A percentile compares a stretch with the other conserved stretches of the same genome.
Conservation (phyloP, 1,284 basidiomycete species). For the Microbotryum saponariae region DNA sequence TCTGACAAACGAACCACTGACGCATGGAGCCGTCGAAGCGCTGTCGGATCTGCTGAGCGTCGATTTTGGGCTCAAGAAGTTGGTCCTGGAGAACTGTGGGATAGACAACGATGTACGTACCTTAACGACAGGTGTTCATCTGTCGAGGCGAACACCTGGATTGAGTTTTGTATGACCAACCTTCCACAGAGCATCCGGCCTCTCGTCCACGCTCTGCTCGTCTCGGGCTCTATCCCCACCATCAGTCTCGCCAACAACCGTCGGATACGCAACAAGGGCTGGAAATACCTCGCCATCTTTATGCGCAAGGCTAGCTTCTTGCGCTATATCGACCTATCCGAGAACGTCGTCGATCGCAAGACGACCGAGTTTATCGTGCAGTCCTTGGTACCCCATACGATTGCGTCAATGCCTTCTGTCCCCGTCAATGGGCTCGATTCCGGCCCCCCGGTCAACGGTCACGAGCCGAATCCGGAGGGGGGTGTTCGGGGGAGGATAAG, state of each 20-base stretch:
- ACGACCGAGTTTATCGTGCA: conserved; percentile 71
- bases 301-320: conserved; percentile 63
- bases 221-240: conserved; percentile 71
- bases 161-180: background rate
- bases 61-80: conserved; percentile 77
- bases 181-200: conserved; percentile 67
- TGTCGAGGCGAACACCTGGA: background rate
- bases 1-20: conserved; percentile 67
- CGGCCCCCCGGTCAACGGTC: background rate
- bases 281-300: conserved; percentile 73
- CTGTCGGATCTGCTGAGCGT: conserved; percentile 80
- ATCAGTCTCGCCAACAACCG: conserved; percentile 81
- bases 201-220: conserved; percentile 79
- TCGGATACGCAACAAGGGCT: conserved; percentile 67
- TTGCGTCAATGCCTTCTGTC: background rate
- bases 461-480: background rate
- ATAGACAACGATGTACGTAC: conserved; percentile 64
- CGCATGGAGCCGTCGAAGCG: conserved; percentile 60
- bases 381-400: conserved; percentile 42
- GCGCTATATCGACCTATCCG: conserved; percentile 80
- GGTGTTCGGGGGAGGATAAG: background rate
- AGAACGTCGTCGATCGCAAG: conserved; percentile 75
- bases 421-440: background rate
- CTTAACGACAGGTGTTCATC: conserved; percentile 5
- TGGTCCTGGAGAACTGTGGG: conserved; percentile 71